A percentile compares a stretch with the other conserved stretches of the same genome.
Conservation (phyloP, 2,329 filamentous ascomycete genomes). For the Cytospora piceicola region DNA sequence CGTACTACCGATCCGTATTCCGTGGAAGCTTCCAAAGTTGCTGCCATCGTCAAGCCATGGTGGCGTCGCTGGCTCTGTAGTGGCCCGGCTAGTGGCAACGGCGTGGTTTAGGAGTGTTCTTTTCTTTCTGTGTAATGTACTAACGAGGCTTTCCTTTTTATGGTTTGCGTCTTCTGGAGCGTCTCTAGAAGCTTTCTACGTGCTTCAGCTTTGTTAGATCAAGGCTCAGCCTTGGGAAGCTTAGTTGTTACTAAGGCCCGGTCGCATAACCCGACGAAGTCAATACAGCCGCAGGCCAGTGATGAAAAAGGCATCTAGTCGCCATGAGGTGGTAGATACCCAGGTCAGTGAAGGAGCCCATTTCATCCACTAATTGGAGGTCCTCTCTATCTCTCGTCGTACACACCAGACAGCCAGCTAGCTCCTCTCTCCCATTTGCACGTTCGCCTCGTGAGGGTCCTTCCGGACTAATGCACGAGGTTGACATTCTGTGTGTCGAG, state of each 20-base stretch:
- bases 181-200: constrained; percentile 23
- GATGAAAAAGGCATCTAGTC: no score
- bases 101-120: background rate
- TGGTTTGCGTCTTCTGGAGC: constrained; percentile 1
- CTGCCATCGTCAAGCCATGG: background rate
- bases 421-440: background rate
- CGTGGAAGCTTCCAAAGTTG: background rate
- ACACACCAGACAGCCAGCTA: constrained; percentile 2
- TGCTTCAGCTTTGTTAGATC: no score
- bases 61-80: background rate
- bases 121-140: background rate
- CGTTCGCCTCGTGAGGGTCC: constrained; percentile 16
- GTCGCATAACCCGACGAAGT: no score
- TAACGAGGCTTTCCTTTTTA: background rate
- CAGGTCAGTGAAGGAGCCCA: background rate
- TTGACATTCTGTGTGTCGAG: constrained; percentile 7
- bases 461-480: constrained; percentile 22
- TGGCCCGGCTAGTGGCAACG: constrained; percentile 10
- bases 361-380: no score
- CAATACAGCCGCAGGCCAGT: no score
- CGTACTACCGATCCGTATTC: no score
- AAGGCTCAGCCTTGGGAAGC: no score
- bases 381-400: background rate
- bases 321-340: no score
- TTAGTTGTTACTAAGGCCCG: no score